phyloP scores from a whole-genome alignment of 306 rosid species.

The Ormosia semicastrata region DNA sequence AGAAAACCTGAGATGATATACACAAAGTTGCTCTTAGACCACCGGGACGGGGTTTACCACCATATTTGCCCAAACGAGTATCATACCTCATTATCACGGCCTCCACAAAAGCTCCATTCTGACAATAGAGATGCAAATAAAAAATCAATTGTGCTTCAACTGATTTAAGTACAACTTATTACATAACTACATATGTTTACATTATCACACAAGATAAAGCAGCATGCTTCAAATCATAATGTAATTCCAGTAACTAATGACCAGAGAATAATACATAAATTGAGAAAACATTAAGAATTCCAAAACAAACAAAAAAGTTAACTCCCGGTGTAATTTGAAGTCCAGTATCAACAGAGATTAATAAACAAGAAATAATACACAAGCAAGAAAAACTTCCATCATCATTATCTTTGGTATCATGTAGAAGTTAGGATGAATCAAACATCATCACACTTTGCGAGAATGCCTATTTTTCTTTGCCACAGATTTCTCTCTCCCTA shows the following conservation, averaged over 20 bases:
- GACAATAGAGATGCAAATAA: background rate
- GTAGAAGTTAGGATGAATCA: background rate
- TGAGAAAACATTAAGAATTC: background rate
- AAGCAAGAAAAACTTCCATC: background rate
- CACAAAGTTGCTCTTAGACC: conserved; percentile 81
- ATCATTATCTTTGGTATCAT: background rate
- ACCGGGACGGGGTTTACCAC: conserved; percentile 79
- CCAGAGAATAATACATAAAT: background rate
- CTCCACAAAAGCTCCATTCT: conserved; percentile 83
- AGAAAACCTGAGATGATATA: conserved; percentile 87
- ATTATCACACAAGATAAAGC: background rate
- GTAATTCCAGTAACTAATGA: background rate
- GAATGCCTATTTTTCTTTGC: background rate
- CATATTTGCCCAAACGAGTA: conserved; percentile 74
- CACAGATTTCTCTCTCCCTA: background rate
- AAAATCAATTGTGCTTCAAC: background rate
- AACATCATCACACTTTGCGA: background rate
- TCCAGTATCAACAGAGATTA: background rate
- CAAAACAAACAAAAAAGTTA: background rate
- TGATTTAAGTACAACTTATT: background rate
- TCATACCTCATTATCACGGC: conserved; percentile 90
- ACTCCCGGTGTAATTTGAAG: background rate
- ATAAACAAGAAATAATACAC: background rate
- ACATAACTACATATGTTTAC: background rate
- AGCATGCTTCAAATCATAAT: background rate